phyloP scores from a whole-genome alignment of 495 filamentous ascomycete species.

The Polyplosphaeria fusca region DNA sequence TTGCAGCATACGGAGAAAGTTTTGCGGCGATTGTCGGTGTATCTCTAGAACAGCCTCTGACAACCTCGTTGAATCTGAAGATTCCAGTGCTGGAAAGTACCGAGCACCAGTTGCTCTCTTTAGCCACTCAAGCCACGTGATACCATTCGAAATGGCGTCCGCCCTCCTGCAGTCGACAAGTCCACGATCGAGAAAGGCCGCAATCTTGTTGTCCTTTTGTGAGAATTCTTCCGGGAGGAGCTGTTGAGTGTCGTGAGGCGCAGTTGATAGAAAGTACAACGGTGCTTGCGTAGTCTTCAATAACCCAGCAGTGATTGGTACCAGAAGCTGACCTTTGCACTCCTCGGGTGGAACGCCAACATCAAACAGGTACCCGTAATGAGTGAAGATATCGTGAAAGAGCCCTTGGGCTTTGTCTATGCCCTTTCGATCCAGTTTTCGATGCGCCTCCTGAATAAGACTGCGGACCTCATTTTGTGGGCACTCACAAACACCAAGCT shows the following conservation, averaged over 20 bases:
- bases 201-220: not conserved
- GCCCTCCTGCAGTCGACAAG: too few species aligned
- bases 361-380: constrained; percentile 2
- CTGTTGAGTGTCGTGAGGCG: constrained; percentile 1
- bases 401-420: not conserved
- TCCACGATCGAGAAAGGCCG: not conserved
- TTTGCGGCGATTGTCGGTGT: too few species aligned
- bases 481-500: constrained; percentile 4
- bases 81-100: constrained; percentile 1
- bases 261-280: constrained; percentile 1
- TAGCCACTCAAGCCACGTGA: constrained; percentile 2
- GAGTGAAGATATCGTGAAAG: not conserved
- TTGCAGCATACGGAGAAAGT: constrained; percentile 5
- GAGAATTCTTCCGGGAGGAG: not conserved
- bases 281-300: not conserved
- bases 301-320: not conserved
- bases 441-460: not conserved
- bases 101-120: not conserved
- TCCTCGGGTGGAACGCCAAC: not conserved
- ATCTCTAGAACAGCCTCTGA: too few species aligned
- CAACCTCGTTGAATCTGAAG: too few species aligned
- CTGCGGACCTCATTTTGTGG: not conserved
- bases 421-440: not conserved
- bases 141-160: not conserved
- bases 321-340: not conserved